Base-by-base conservation (phyloP, 305 asterid genomes). In the Coffea humblotiana region DNA sequence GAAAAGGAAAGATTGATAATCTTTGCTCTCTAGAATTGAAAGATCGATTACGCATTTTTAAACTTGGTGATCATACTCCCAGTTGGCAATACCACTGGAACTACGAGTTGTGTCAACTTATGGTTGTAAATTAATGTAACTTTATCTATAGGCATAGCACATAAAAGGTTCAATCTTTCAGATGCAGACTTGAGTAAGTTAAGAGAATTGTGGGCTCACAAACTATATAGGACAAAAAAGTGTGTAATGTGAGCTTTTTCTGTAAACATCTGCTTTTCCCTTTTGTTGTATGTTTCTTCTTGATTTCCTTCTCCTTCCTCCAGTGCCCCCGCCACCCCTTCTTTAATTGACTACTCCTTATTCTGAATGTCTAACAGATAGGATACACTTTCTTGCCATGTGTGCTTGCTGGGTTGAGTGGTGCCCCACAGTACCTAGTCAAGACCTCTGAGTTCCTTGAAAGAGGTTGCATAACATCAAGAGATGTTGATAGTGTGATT, bases 331-430 rank as follows among this genome's bases (percentile, higher is more conserved):
- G 2, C 51, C 51, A 8, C 51, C 51, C 51, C 0, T 47, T 47
- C 12, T 47, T 5, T 47, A 6, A 47, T 47, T 77, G 18, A 70
- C 43, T 43, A 18, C 3, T 64, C 8, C 72, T 60, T 70, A 49
- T 25, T 48, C 56, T 64, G 56, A 66, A 52, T 2, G 40, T 66
- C 29, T 78, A 47, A 73, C 94, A 94, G 98, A 87, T 90, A 58
- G 98, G 97, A 81, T 89, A 91, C 85, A 92, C 98, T 52, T 93
- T 94, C 93, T 88, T 94, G 95, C 98, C 98, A 37, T 94, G 98
- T 84, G 98, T 94, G 79, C 96, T 94, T 77, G 95, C 98, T 79
- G 98, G 98, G 72, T 92, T 94, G 37, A 88, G 92, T 83, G 83
- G 82, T 70, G 98, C 98, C 58, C 98, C 98, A 6, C 98, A 91